These are phyloP conservation scores for Talaromyces nanjingensis DNA, from an alignment of 495 filamentous ascomycete species.

Conservation along the genomic window DNA sequence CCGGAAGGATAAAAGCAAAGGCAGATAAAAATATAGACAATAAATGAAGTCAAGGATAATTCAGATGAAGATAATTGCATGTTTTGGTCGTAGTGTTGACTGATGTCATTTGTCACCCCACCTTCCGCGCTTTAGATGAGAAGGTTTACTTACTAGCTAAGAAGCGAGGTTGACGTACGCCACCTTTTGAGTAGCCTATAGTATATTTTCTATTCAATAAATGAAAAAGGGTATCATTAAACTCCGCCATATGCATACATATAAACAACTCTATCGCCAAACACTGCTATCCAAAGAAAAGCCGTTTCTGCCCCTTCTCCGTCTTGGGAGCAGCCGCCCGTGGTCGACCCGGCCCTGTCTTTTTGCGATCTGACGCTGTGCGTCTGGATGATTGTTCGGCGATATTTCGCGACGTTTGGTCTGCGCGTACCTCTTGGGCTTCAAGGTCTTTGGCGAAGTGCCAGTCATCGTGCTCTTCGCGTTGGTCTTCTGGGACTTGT, in stretches of 20 bases:
- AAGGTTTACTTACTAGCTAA: background rate
- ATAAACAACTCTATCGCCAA: background rate
- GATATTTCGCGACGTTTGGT: slow-evolving; percentile 18
- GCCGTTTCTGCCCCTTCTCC: slow-evolving; percentile 70
- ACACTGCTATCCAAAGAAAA: slow-evolving; percentile 51
- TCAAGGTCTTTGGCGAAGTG: slow-evolving; percentile 88
- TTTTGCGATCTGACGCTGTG: slow-evolving; percentile 11
- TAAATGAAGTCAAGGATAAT: background rate
- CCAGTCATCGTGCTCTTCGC: slow-evolving; percentile 85
- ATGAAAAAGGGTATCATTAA: background rate
- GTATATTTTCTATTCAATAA: too few species aligned
- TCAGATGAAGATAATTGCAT: background rate
- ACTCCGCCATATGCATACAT: slow-evolving; percentile 7
- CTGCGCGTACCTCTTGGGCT: slow-evolving; percentile 45
- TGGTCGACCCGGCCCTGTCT: slow-evolving; percentile 16
- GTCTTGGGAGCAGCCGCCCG: slow-evolving; percentile 34
- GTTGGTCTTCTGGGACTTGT: slow-evolving; percentile 44
- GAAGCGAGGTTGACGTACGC: background rate
- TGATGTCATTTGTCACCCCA: slow-evolving; percentile 1
- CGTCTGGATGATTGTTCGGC: slow-evolving; percentile 14
- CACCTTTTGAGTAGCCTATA: background rate
- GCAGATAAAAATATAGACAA: background rate
- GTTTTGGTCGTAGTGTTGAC: background rate
- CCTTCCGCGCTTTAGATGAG: background rate
- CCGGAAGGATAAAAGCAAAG: background rate